Base-by-base conservation (phyloP, 345 rosid genomes). In the Gynandropsis gynandra region DNA sequence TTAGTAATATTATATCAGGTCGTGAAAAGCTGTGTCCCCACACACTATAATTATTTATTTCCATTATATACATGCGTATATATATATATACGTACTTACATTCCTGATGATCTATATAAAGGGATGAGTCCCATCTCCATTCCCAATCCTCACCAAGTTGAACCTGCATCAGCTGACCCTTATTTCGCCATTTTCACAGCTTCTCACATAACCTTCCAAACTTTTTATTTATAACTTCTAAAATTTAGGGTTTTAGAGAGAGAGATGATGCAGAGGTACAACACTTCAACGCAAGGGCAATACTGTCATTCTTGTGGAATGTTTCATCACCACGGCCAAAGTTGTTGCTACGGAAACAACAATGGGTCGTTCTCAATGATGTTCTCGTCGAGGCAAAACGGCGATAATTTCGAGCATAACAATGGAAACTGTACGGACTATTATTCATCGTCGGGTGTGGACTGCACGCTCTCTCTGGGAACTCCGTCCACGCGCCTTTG, bases 401-500 rank as follows among this genome's bases (percentile, higher is more conserved):
- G 56, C 13, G 40, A 11, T 1, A 3, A 7, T 8, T 9, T 9
- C 1, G 64, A 65, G 24, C 2, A 24, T 5, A 24, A 24, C 29
- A 24, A 24, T 24, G 8, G 15, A 3, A 10, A 37, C 41, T 10
- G 15, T 10, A 8, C 4, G 3, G 66, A 61, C 24, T n/a, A 37
- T 19, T 4, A 54, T 62, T 49, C 71, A 24, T 42, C 79, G 15
- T 67, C 93, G 15, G 76, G 78, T 5, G 95, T 85, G 31, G 90
- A 85, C 56, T 85, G 95, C 52, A 86, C 93, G 15, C 93, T 86
- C 50, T 86, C 95, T 12, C 70, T 86, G 10, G 93, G 95, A 14
- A 86, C 95, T 13, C 95, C 95, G 1, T 83, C 95, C 32, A 83
- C 95, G 34, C 76, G 95, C 53, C 66, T 79, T 29, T 50, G 66